Conservation (phyloP, 148 eudicot species). For the Diospyros kaki region DNA sequence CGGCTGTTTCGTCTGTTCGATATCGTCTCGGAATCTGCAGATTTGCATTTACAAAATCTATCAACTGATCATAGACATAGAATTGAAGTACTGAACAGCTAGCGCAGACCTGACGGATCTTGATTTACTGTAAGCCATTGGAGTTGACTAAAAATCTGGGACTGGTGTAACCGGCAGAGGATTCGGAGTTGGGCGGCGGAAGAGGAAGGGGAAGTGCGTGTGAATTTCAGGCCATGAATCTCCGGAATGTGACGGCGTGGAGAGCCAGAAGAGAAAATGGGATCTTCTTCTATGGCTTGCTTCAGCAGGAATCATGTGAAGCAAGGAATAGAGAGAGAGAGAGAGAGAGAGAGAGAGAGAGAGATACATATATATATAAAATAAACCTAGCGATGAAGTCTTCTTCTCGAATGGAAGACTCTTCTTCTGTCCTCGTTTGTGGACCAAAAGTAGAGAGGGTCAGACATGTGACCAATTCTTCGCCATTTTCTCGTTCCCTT, state of each 20-base stretch:
- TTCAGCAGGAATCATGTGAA: slow-evolving; percentile 31
- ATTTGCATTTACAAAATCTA: background rate
- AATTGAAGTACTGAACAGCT: background rate
- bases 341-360: too few relatives aligned
- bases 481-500: background rate
- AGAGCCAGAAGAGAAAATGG: slow-evolving; percentile 17
- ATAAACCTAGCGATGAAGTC: background rate
- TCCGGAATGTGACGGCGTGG: slow-evolving; percentile 18
- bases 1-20: slow-evolving; percentile 20
- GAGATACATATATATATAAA: background rate
- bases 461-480: slow-evolving; percentile 35
- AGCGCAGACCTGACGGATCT: slow-evolving; percentile 65
- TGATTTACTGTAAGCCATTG: slow-evolving; percentile 46
- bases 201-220: background rate
- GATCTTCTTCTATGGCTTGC: slow-evolving; percentile 16
- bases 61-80: background rate
- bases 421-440: background rate
- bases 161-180: too few relatives aligned
- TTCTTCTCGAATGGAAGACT: too few relatives aligned
- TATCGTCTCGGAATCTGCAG: slow-evolving; percentile 46
- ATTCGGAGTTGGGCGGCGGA: slow-evolving; percentile 2
- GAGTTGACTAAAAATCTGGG: slow-evolving; percentile 4
- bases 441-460: slow-evolving; percentile 17
- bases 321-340: slow-evolving; percentile 15
- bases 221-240: slow-evolving; percentile 6